Conservation (phyloP, 2,329 filamentous ascomycete species). For the Cercospora zeina region DNA sequence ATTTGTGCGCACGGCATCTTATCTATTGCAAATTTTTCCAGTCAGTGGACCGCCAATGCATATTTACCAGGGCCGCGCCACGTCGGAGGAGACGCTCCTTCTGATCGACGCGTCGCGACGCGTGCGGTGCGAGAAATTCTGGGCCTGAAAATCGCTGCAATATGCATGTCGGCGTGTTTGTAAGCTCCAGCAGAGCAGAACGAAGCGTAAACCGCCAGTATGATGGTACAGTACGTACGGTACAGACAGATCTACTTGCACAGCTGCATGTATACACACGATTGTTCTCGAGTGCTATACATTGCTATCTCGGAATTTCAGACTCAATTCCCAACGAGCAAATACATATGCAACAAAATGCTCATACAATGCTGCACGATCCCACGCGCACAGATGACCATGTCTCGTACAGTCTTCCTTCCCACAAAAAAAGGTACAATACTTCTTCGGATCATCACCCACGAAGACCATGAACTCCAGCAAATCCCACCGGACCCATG, state of each 20-base stretch:
- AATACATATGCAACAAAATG: too few relatives aligned
- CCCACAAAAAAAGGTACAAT: background rate
- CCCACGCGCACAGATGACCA: background rate
- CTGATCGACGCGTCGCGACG: background rate
- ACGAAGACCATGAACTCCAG: background rate
- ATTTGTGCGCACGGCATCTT: background rate
- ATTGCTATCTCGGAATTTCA: background rate
- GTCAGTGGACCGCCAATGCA: background rate
- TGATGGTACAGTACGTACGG: background rate
- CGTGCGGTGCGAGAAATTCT: background rate
- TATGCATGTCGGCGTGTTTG: background rate
- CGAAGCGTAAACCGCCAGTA: background rate
- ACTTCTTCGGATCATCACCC: background rate
- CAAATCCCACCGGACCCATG: background rate
- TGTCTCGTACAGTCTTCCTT: background rate
- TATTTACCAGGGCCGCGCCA: too few relatives aligned
- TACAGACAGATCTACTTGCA: background rate
- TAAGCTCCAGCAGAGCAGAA: background rate
- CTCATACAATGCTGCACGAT: background rate
- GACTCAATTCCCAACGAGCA: background rate
- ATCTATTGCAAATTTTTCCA: background rate
- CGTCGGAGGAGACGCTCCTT: background rate
- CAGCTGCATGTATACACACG: background rate
- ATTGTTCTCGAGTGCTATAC: background rate
- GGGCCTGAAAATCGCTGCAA: background rate